These are phyloP conservation scores for Cryptococcus hybrid DNA, from an alignment of 1,284 basidiomycete species.

Conservation along the genomic window DNA sequence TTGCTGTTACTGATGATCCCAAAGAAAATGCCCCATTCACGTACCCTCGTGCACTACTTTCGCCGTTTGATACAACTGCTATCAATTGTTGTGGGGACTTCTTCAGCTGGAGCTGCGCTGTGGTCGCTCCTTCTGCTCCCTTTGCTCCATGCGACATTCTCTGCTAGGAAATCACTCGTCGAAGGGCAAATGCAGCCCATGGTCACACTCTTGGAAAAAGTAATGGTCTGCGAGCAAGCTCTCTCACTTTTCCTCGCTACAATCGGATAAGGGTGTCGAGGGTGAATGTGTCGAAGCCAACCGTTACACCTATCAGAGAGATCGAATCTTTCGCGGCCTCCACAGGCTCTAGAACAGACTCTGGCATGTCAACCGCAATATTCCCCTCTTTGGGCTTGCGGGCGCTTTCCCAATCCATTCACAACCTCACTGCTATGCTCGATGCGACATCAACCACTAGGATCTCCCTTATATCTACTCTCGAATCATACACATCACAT, in stretches of 20 bases:
- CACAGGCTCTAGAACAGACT: no score
- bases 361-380: no score
- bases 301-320: no score
- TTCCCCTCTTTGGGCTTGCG: conserved; percentile 11
- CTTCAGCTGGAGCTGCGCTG: conserved; percentile 31
- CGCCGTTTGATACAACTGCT: conserved; percentile 38
- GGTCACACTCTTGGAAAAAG: conserved; percentile 11
- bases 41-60: conserved; percentile 21
- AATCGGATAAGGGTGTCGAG: no score
- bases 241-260: no score
- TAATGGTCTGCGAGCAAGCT: conserved; percentile 14
- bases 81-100: conserved; percentile 38
- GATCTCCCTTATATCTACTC: conserved; percentile 42
- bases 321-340: no score
- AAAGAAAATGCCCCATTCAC: neutral
- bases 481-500: conserved; percentile 42
- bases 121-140: conserved; percentile 47
- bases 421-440: conserved; percentile 24
- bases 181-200: conserved; percentile 29
- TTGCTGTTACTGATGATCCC: neutral
- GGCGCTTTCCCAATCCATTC: conserved; percentile 20
- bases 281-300: no score
- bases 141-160: conserved; percentile 44
- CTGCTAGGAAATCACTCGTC: conserved; percentile 40
- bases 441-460: conserved; percentile 46